A percentile compares a stretch with the other conserved stretches of the same genome.
These are phyloP conservation scores for Akanthomyces dipterigenus DNA, from an alignment of 2,329 filamentous ascomycete species.

Conservation along the genomic window DNA sequence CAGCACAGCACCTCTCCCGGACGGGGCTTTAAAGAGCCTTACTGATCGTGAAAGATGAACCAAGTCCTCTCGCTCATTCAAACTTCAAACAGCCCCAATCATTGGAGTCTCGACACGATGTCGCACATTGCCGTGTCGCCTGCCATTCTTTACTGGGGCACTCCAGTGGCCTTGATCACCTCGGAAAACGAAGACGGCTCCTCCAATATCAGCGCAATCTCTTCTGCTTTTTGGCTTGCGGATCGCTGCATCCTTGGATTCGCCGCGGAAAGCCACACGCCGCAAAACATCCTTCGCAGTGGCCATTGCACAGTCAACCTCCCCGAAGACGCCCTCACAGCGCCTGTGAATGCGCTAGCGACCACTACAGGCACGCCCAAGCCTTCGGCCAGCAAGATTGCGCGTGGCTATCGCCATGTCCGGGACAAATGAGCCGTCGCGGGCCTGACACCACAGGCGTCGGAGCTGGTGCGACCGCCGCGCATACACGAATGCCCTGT, in stretches of 20 bases:
- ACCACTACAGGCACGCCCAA: slow-evolving; percentile 28
- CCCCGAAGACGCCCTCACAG: slow-evolving; percentile 27
- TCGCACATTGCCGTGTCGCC: slow-evolving; percentile 24
- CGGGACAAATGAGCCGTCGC: slow-evolving; percentile 32
- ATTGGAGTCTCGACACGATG: neutral
- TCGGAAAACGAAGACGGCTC: slow-evolving; percentile 34
- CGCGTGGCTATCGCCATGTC: slow-evolving; percentile 28
- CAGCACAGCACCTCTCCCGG: too few relatives aligned
- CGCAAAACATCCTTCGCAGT: slow-evolving; percentile 33
- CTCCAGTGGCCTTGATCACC: slow-evolving; percentile 32
- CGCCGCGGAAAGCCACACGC: slow-evolving; percentile 27
- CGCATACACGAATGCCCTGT: slow-evolving; percentile 34
- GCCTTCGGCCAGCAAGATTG: slow-evolving; percentile 22
- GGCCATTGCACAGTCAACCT: slow-evolving; percentile 38
- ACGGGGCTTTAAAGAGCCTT: too few relatives aligned
- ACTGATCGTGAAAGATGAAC: too few relatives aligned
- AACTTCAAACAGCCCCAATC: too few relatives aligned
- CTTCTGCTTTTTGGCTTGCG: slow-evolving; percentile 38
- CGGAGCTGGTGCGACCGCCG: slow-evolving; percentile 26
- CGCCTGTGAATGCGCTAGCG: slow-evolving; percentile 31
- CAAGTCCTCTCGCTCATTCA: too few relatives aligned
- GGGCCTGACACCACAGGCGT: slow-evolving; percentile 27
- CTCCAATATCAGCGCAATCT: slow-evolving; percentile 36
- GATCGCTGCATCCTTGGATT: slow-evolving; percentile 37
- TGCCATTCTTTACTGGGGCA: slow-evolving; percentile 36